Evolutionary conservation across 805 yeast species (phyloP), one percentile per base, ranked within the genome.

Genomic region (Lipomyces starkeyi): DNA sequence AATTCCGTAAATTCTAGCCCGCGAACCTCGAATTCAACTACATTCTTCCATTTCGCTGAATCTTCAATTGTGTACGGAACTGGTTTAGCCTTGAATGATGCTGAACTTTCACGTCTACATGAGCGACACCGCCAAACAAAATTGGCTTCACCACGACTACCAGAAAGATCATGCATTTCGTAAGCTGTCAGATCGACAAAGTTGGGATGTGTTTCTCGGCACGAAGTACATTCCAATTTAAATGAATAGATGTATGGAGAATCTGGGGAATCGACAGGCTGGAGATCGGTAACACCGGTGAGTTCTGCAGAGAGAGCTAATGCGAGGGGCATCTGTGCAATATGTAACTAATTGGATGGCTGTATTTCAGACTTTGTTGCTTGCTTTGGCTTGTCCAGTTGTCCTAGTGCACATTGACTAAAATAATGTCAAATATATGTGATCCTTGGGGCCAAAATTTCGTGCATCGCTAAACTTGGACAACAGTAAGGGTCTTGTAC

Each of bases 141-240:
- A 70, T 88, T 91, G 7, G 97, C 96, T 68, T 88, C 91, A 14
- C 97, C 97, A 69, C 88, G 84, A 56, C 93, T 86, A 0, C 91
- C 92, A 1, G 84, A 77, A 32, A 91, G 81, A 32, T 78, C 79
- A 60, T 76, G 70, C 34, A 63, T 37, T 35, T 73, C 75, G 63
- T 58, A 62, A 9, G 74, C 65, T 14, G 66, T 67, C 9, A 74
- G 27, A 17, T 63, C 67, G 27, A 62, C 69, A 40, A 37, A 61
- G 73, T 92, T 91, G 25, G 85, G 85, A 77, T 94, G 97, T 7
- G 77, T 78, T 69, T 91, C 96, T 70, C 93, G 86, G 79, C 99
- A 94, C 53, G 85, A 83, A 1, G 89, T 88, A 77, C 99, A 94
- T 73, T 76, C 74, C 53, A 70, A 65, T 35, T 68, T 83, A 79